Evolutionary conservation across 345 rosid species (phyloP).

Genomic region (Arabis hirsuta): DNA sequence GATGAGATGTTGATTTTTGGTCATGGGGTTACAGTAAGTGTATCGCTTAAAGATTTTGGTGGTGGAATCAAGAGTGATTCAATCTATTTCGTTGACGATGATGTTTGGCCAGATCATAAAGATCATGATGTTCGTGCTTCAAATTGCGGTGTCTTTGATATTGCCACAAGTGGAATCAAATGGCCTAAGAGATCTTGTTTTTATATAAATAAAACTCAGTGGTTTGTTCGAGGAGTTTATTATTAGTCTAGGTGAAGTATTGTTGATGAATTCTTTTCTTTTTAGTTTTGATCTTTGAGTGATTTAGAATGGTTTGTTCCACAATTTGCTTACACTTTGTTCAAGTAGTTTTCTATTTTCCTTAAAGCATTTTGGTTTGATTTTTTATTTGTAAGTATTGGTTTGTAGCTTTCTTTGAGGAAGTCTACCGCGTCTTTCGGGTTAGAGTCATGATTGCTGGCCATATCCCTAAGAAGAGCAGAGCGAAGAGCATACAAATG

Average conservation of each 20-base stretch:
- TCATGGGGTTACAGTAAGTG: not conserved
- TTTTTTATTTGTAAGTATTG: too few relatives aligned
- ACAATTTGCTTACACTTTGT: too few relatives aligned
- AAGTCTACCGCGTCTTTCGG: too few relatives aligned
- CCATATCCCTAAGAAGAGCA: constrained; percentile 78
- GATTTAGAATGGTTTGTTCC: too few relatives aligned
- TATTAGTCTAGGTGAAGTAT: not conserved
- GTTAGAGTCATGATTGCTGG: constrained; percentile 53
- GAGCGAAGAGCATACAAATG: constrained; percentile 59
- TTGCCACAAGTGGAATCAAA: not conserved
- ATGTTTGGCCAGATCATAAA: not conserved
- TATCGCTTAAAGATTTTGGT: not conserved
- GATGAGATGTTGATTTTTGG: constrained; percentile 18
- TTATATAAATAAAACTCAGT: not conserved
- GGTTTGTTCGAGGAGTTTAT: constrained; percentile 12
- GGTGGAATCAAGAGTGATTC: constrained; percentile 13
- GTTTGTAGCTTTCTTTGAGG: too few relatives aligned
- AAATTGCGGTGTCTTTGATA: not conserved
- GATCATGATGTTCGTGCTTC: not conserved
- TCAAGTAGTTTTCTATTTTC: too few relatives aligned
- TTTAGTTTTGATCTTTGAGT: not conserved
- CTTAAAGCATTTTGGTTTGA: too few relatives aligned
- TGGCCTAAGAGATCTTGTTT: not conserved
- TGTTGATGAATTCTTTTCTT: not conserved
- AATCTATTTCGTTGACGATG: not conserved